A percentile compares a stretch with the other conserved stretches of the same genome.
Conservation (phyloP, 192 early-diverging fungal species). For the Backusella luteola region DNA sequence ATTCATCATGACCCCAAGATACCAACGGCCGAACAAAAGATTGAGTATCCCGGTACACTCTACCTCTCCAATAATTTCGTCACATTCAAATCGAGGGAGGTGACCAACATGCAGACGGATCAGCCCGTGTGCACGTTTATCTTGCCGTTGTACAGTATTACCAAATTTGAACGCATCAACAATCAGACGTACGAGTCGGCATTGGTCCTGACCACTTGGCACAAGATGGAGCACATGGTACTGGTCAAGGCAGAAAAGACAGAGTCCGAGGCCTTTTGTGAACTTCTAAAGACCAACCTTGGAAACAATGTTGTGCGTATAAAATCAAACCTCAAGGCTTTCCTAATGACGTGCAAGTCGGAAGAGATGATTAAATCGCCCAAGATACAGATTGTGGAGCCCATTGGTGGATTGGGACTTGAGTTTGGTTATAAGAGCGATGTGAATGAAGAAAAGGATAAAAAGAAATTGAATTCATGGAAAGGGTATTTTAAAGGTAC, state of each 20-base stretch:
- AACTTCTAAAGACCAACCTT: conserved; percentile 67
- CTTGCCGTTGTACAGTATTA: conserved; percentile 87
- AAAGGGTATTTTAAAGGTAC: conserved; percentile 66
- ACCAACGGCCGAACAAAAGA: neutral
- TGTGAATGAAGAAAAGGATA: conserved; percentile 65
- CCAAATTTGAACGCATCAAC: conserved; percentile 86
- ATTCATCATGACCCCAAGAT: neutral
- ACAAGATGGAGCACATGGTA: conserved; percentile 84
- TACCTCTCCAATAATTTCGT: conserved; percentile 88
- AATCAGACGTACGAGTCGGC: conserved; percentile 58
- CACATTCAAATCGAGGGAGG: conserved; percentile 69
- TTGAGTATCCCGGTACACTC: conserved; percentile 60
- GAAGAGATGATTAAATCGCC: conserved; percentile 65
- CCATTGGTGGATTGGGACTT: conserved; percentile 62
- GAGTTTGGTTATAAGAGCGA: conserved; percentile 76
- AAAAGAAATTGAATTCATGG: conserved; percentile 73
- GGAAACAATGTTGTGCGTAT: conserved; percentile 70
- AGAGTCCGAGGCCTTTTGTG: conserved; percentile 80
- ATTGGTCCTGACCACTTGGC: conserved; percentile 86
- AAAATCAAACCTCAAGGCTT: conserved; percentile 72
- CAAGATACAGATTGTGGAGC: conserved; percentile 4
- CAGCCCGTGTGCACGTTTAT: conserved; percentile 65
- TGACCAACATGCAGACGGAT: conserved; percentile 38
- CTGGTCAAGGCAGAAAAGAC: conserved; percentile 67
- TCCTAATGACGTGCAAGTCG: conserved; percentile 74